Evolutionary conservation across 352 stramenopile species (phyloP).

Genomic region (Phytophthora sojae): DNA sequence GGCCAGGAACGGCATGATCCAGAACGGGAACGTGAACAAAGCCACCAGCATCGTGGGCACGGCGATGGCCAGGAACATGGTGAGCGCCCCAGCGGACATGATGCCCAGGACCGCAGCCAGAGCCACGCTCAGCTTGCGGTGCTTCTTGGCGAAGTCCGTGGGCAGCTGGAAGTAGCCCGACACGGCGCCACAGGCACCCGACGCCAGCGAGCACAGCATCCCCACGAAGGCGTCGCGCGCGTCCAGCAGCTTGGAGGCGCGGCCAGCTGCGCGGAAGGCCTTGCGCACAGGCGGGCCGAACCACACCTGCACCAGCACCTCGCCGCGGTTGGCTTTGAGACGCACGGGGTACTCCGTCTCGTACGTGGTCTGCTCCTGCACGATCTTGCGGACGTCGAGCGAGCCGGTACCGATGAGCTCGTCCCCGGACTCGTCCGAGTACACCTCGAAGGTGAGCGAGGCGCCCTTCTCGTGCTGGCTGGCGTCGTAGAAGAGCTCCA

Average conservation of each 20-base stretch:
- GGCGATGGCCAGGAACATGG: conserved; percentile 73
- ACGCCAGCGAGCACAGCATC: conserved; percentile 55
- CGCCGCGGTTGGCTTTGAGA: conserved; percentile 70
- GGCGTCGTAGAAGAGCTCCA: conserved; percentile 87
- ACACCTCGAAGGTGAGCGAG: conserved; percentile 73
- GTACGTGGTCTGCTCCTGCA: conserved; percentile 45
- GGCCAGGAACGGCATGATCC: conserved; percentile 82
- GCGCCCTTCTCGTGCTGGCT: conserved; percentile 54
- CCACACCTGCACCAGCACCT: conserved; percentile 74
- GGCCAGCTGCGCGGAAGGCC: conserved; percentile 78
- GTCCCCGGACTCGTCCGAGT: conserved; percentile 73
- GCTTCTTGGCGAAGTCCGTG: conserved; percentile 73
- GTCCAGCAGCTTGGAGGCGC: conserved; percentile 76
- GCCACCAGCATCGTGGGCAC: conserved; percentile 74
- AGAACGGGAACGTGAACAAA: conserved; percentile 85
- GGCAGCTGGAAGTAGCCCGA: conserved; percentile 64
- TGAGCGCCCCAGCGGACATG: conserved; percentile 51
- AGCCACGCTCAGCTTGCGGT: conserved; percentile 75
- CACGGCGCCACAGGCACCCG: conserved; percentile 32
- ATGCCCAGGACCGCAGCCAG: conserved; percentile 67
- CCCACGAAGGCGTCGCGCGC: conserved; percentile 71
- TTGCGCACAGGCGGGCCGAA: conserved; percentile 82
- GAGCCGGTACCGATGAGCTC: conserved; percentile 80
- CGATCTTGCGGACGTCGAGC: conserved; percentile 53
- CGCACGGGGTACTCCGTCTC: conserved; percentile 52